These are phyloP conservation scores for Aegilops speltoides DNA, from an alignment of 176 grass and related monocot genomes.

Conservation along the genomic window DNA sequence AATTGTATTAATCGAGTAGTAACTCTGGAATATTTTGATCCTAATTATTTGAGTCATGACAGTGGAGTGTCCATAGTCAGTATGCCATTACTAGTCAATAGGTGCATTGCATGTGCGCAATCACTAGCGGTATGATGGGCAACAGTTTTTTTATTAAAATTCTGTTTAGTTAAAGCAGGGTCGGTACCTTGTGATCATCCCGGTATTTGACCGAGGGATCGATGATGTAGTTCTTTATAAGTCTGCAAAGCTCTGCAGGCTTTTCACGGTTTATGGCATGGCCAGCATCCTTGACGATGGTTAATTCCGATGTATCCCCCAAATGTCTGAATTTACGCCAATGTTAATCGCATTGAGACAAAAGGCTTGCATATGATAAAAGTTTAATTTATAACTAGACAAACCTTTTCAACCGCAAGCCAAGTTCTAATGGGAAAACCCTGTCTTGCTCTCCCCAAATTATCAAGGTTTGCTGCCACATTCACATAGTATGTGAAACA, in stretches of 20 bases:
- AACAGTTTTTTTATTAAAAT: neutral
- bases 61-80: neutral
- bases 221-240: conserved; percentile 58
- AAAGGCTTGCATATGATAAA: neutral
- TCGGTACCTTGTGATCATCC: conserved; percentile 48
- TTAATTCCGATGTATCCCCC: conserved; percentile 65
- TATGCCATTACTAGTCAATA: neutral
- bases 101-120: neutral
- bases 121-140: neutral
- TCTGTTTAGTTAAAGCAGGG: neutral
- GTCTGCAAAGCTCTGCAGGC: conserved; percentile 58
- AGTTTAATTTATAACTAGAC: neutral
- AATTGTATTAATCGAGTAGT: neutral
- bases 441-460: conserved; percentile 87
- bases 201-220: conserved; percentile 39
- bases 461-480: conserved; percentile 80
- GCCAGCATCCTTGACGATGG: conserved; percentile 66
- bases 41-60: neutral
- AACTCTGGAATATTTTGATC: neutral
- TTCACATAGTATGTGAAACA: neutral
- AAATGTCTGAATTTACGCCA: conserved; percentile 63
- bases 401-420: conserved; percentile 65
- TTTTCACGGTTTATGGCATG: conserved; percentile 93
- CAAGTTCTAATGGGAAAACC: conserved; percentile 87
- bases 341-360: conserved; percentile 18